phyloP scores from a whole-genome alignment of 768 basidiomycete genomes.

The Rhodotorula sphaerocarpa region DNA sequence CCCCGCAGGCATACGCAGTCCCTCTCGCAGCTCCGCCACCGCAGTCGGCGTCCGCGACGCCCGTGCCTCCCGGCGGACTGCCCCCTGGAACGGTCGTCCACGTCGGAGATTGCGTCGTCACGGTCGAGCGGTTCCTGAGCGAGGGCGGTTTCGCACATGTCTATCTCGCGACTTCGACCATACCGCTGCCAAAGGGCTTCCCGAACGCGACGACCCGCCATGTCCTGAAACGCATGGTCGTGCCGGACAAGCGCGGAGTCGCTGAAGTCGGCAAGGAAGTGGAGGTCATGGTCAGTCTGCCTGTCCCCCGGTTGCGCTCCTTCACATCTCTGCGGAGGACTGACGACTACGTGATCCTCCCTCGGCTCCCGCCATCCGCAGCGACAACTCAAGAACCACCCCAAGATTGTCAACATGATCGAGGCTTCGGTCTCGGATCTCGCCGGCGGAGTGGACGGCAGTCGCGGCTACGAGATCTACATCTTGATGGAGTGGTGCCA shows the following conservation, averaged over 20 bases:
- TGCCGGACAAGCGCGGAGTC: conserved; percentile 78
- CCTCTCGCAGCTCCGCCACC: background rate
- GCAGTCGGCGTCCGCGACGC: background rate
- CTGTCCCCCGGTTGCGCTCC: too few relatives aligned
- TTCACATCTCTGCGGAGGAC: background rate
- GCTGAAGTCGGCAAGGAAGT: conserved; percentile 95
- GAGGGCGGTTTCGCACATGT: conserved; percentile 99
- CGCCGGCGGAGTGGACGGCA: conserved; percentile 54
- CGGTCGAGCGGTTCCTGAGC: conserved; percentile 87
- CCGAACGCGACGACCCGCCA: conserved; percentile 78
- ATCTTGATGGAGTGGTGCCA: conserved; percentile 98
- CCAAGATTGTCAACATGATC: conserved; percentile 90
- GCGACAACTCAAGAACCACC: conserved; percentile 64
- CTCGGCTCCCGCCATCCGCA: conserved; percentile 45
- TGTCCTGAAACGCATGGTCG: conserved; percentile 93
- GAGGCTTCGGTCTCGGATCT: conserved; percentile 86
- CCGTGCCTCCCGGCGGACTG: conserved; percentile 43
- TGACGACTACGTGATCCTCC: background rate
- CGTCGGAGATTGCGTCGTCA: conserved; percentile 80
- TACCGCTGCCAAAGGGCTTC: conserved; percentile 53
- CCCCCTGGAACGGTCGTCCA: conserved; percentile 70
- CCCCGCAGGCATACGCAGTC: too few relatives aligned
- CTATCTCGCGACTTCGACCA: conserved; percentile 79
- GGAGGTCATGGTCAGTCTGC: conserved; percentile 77
- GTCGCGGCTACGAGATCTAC: conserved; percentile 71